Evolutionary conservation across 1,139 yeast genomes (phyloP).

Genomic region (Arxiozyma telluris): DNA sequence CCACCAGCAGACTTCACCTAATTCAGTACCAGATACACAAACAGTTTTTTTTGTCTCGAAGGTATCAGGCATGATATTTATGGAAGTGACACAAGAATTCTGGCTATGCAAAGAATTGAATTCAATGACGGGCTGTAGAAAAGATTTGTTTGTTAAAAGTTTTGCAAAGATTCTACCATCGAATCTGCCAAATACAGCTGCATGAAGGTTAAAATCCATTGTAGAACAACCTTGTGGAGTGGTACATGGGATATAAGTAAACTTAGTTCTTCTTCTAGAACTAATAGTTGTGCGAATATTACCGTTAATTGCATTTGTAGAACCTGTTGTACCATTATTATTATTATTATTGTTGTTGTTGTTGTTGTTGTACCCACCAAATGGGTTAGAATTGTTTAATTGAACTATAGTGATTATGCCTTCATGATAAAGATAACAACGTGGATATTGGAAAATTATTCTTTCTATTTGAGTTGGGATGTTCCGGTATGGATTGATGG

Average conservation of each 20-base stretch:
- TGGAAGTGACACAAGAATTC: slow-evolving; percentile 32
- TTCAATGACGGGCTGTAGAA: slow-evolving; percentile 33
- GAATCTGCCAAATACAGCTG: slow-evolving; percentile 38
- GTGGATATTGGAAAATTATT: slow-evolving; percentile 31
- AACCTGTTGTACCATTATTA: neutral
- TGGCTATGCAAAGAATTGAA: slow-evolving; percentile 28
- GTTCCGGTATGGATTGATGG: slow-evolving; percentile 15
- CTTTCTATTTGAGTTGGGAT: slow-evolving; percentile 19
- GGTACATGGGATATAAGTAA: slow-evolving; percentile 32
- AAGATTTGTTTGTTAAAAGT: slow-evolving; percentile 32
- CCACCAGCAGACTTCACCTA: slow-evolving; percentile 36
- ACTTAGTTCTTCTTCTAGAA: slow-evolving; percentile 19
- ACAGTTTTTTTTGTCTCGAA: slow-evolving; percentile 18
- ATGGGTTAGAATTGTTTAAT: neutral
- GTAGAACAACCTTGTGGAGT: slow-evolving; percentile 34
- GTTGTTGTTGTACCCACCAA: neutral
- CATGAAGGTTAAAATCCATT: slow-evolving; percentile 29
- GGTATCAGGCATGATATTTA: slow-evolving; percentile 13
- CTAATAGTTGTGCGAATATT: slow-evolving; percentile 18
- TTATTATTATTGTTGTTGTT: too few species aligned
- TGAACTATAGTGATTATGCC: slow-evolving; percentile 31
- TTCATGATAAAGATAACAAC: slow-evolving; percentile 31
- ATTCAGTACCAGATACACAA: slow-evolving; percentile 32
- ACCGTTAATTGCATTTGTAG: neutral
- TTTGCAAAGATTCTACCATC: slow-evolving; percentile 39